Evolutionary conservation across 2,329 filamentous ascomycete genomes (phyloP), one percentile per base, ranked within the genome.

Genomic region (Trichoderma oligosporum): DNA sequence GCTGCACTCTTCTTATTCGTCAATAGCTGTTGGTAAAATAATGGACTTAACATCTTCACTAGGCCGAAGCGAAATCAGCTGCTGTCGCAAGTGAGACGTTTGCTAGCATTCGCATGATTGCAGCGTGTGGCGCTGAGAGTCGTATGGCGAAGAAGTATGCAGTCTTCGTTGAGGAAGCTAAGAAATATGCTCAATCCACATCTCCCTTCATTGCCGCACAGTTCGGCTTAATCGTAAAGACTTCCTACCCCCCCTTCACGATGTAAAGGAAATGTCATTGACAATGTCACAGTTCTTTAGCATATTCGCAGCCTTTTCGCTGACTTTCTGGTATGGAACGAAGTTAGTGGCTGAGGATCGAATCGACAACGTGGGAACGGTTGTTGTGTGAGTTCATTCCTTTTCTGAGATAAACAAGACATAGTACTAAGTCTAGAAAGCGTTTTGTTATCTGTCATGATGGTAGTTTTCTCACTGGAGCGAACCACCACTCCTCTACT

Each of bases 301-400:
- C 3, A 67, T 81, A 0, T 82, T 78, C 56, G 67, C 72, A 2
- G 74, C 78, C 0, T 85, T 85, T 60, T 79, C 77, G 1, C 72
- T 86, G 20, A 74, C 78, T 7, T 87, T 87, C 61, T 87, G 82
- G 82, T 86, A 80, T 61, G 84, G 84, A 3, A 77, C 79, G 44
- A 80, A 77, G 62, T 75, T 78, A 0, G 78, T 70, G 46, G 60
- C 74, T 2, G 73, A 81, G 11, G 76, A 76, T 1, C 71, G 74
- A 16, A 67, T 86, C 38, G 62, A 73, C 14, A 74, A 72, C 57
- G 72, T 84, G 9, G 77, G 81, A 41, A 79, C 77, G 7, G 77
- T 87, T 49, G 71, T 84, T 24, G 75, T 83, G 78, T 82, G 62
- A 71, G 79, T 68, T 33, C 7, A 25, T 31, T 14, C 6, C 12